Conservation (phyloP, 2,329 filamentous ascomycete genomes). For the Calonectria multiphialidica region DNA sequence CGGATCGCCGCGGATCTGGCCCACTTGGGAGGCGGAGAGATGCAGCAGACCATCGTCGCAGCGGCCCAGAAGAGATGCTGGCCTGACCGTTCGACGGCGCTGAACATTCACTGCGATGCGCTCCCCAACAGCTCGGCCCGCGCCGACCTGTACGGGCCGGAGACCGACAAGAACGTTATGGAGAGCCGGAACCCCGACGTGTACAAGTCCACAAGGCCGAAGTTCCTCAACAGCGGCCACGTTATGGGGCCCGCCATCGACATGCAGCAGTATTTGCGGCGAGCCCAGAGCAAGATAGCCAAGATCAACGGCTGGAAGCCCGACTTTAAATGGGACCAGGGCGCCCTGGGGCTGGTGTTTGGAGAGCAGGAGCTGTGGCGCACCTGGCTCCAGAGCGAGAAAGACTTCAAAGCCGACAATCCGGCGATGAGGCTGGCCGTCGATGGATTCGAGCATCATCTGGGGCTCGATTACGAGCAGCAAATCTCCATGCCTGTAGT, state of each 20-base stretch:
- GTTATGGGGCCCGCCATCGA: constrained; percentile 43
- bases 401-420: background rate
- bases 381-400: background rate
- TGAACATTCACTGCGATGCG: constrained; percentile 30
- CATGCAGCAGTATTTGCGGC: constrained; percentile 37
- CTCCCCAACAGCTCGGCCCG: constrained; percentile 32
- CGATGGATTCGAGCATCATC: constrained; percentile 33
- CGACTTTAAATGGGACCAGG: constrained; percentile 42
- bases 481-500: constrained; percentile 35
- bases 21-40: background rate
- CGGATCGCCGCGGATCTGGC: constrained; percentile 25
- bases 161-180: constrained; percentile 21
- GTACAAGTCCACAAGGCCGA: constrained; percentile 33
- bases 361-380: constrained; percentile 42
- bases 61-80: constrained; percentile 40
- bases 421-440: background rate
- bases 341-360: constrained; percentile 43
- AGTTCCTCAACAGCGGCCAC: constrained; percentile 44
- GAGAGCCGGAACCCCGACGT: background rate
- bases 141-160: constrained; percentile 32
- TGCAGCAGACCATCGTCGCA: constrained; percentile 36
- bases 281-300: constrained; percentile 36
- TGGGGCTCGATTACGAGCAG: constrained; percentile 36
- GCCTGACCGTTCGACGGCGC: constrained; percentile 16
- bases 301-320: constrained; percentile 1